A percentile compares a stretch with the other conserved stretches of the same genome.
Evolutionary conservation across 1,284 basidiomycete genomes (phyloP).

Genomic region (Athelia sp.): DNA sequence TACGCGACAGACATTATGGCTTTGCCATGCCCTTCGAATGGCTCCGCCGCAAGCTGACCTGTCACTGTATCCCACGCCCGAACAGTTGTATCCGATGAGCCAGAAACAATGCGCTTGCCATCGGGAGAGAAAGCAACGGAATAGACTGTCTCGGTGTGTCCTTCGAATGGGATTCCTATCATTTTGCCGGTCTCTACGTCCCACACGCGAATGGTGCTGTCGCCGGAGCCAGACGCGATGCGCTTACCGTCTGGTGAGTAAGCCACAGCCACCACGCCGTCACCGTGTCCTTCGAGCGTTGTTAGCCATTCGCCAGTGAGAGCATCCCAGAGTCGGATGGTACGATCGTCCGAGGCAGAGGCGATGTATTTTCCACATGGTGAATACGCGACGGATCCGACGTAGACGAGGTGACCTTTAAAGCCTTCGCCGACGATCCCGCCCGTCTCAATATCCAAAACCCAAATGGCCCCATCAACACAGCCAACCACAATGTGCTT

Average conservation of each 20-base stretch:
- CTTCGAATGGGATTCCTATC: no score
- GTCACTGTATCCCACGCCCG: constrained; percentile 11
- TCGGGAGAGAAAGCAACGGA: constrained; percentile 12
- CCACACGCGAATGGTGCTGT: neutral
- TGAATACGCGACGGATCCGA: neutral
- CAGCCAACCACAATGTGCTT: neutral
- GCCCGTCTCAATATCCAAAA: neutral
- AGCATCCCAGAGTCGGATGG: neutral
- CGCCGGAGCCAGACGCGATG: constrained; percentile 1
- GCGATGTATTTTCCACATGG: neutral
- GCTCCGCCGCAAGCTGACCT: constrained; percentile 2
- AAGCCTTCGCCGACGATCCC: neutral
- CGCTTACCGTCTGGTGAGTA: constrained; percentile 6
- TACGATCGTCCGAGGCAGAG: neutral
- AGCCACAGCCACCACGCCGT: constrained; percentile 2
- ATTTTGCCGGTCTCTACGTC: neutral
- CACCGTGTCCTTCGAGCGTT: neutral
- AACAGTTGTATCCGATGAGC: constrained; percentile 11
- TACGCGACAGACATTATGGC: constrained; percentile 14
- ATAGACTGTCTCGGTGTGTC: neutral
- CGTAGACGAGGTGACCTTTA: neutral
- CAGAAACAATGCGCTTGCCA: constrained; percentile 14
- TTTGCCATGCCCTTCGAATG: constrained; percentile 6
- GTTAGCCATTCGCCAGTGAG: neutral
- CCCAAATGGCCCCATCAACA: neutral